Evolutionary conservation across 106 monocot species (phyloP).

Genomic region (Alisma plantagoaquatica): DNA sequence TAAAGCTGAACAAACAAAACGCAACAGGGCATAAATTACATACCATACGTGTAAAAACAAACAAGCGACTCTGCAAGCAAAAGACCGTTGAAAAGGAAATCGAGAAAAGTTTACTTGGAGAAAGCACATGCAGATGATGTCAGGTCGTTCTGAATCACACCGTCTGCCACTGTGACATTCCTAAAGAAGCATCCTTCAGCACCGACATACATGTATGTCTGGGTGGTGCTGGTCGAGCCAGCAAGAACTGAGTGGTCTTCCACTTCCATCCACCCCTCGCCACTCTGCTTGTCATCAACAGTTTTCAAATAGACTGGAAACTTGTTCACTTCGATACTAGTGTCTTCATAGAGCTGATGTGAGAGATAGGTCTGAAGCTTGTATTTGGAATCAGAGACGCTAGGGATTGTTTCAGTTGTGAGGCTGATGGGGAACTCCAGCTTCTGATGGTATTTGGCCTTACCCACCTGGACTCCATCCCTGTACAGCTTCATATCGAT

Average conservation of each 20-base stretch:
- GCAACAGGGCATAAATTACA: no score
- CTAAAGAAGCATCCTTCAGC: conserved; percentile 21
- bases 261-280: conserved; percentile 38
- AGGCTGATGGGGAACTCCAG: conserved; percentile 12
- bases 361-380: conserved; percentile 20
- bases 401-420: neutral
- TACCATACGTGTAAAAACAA: no score
- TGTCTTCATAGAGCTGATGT: conserved; percentile 28
- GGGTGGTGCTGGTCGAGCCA: conserved; percentile 8
- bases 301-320: conserved; percentile 2
- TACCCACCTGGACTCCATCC: neutral
- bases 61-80: no score
- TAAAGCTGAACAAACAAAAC: no score
- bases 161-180: conserved; percentile 13
- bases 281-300: conserved; percentile 23
- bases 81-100: no score
- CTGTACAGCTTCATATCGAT: conserved; percentile 14
- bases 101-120: no score
- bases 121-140: conserved; percentile 7
- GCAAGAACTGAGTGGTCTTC: conserved; percentile 22
- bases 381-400: neutral
- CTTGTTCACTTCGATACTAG: neutral
- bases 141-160: conserved; percentile 4
- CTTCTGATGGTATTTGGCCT: neutral
- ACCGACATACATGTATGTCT: conserved; percentile 20